Evolutionary conservation across 2,329 filamentous ascomycete species (phyloP), one percentile per base, ranked within the genome.

Genomic region (Sphaerulina populicola): DNA sequence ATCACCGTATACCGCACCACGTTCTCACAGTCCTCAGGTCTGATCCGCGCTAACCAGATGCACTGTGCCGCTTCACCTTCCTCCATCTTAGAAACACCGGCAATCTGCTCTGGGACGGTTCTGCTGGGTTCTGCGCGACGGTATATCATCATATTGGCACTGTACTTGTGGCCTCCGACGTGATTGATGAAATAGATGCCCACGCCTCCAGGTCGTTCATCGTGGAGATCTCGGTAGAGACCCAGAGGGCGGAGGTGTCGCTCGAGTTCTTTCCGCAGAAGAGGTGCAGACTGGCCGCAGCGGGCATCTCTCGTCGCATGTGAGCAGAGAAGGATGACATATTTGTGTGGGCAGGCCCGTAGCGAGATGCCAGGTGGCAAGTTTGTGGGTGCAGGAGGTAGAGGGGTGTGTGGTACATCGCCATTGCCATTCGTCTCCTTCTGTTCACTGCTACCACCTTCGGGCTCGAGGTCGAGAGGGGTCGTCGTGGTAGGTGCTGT

Each of bases 141-240:
- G 68, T 98, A 97, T 1, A 98, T 76, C 74, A 98, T 86, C 61
- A 97, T 81, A 63, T 98, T 98, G 27, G 93, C 93, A 42, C 84
- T 83, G 71, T 94, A 97, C 73, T 96, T 96, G 74, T 98, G 93
- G 0, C 93, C 93, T 27, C 93, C 93, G 2, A 96, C 89, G 65
- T 98, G 93, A 60, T 83, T 91, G 65, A 97, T 94, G 66, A 96
- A 97, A 72, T 95, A 95, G 58, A 98, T 87, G 0, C 88, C 91
- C 5, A 96, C 91, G 10, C 93, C 93, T 9, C 91, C 91, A 0
- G 90, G 88, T 52, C 93, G 74, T 68, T 89, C 83, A 67, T 98
- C 93, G 65, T 94, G 82, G 42, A 93, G 72, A 66, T 97, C 91
- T 29, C 93, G 82, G 68, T 85, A 90, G 15, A 98, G 72, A 0